These are phyloP conservation scores for Fusarium miscanthi DNA, from an alignment of 2,329 filamentous ascomycete genomes.

Conservation along the genomic window DNA sequence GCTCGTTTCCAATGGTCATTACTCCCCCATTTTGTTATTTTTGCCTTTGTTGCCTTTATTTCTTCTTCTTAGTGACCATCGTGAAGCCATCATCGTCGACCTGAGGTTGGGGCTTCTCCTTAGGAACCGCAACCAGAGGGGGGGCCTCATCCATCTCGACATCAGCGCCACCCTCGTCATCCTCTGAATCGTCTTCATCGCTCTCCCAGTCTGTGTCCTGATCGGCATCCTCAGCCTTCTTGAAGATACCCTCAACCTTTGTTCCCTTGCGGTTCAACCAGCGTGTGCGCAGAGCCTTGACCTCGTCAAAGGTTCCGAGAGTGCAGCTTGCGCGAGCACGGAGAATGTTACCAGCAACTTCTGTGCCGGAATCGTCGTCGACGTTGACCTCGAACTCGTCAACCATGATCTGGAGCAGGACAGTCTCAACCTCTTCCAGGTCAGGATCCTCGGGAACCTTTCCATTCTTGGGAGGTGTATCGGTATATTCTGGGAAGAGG, in stretches of 20 bases:
- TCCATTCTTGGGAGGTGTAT: conserved; percentile 46
- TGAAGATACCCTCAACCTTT: conserved; percentile 64
- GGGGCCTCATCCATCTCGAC: conserved; percentile 78
- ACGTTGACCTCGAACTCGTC: conserved; percentile 96
- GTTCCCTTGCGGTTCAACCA: conserved; percentile 72
- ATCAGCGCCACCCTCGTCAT: conserved; percentile 66
- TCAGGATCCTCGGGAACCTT: conserved; percentile 67
- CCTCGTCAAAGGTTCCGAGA: conserved; percentile 72
- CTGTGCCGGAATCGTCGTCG: conserved; percentile 85
- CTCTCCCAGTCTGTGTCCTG: conserved; percentile 72
- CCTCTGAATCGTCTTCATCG: conserved; percentile 68
- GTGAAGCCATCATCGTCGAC: conserved; percentile 87
- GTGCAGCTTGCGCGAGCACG: conserved; percentile 72
- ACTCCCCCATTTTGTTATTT: conserved; percentile 9
- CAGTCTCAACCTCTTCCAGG: conserved; percentile 81
- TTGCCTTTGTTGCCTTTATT: conserved; percentile 45
- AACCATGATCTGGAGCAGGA: conserved; percentile 89
- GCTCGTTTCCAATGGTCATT: conserved; percentile 25
- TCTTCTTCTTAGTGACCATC: conserved; percentile 75
- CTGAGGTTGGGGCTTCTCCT: conserved; percentile 75
- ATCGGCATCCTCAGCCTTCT: conserved; percentile 65
- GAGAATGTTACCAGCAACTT: conserved; percentile 79
- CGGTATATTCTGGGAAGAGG: conserved; percentile 76
- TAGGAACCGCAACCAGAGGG: conserved; percentile 64
- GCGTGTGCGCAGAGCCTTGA: conserved; percentile 70